Evolutionary conservation across 192 early-diverging fungal genomes (phyloP), one percentile per base, ranked within the genome.

Genomic region (Coemansia sp.): DNA sequence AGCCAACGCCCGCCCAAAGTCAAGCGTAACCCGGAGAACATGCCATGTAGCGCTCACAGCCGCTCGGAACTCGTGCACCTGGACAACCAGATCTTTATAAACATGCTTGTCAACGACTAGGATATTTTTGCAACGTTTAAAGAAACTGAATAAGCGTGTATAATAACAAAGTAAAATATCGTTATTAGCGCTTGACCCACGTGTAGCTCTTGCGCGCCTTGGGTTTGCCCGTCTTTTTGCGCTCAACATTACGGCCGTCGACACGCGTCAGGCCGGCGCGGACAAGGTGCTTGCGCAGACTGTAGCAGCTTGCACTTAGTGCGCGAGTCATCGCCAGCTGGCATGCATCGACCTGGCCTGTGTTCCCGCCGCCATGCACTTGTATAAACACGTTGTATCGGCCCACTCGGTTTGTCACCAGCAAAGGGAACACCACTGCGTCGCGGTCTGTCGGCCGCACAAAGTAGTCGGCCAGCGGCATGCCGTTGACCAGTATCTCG

Each of bases 151-250:
- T 48, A 27, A 6, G 17, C 3, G 37, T n/a, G 11, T 48, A 38
- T 31, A 2, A 31, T 4, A 10, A 63, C 37, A 29, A 51, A 59
- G 43, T 21, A 57, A 21, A 58, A 39, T 37, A 38, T 17, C 49
- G 23, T 45, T 26, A 16, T 72, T 75, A 86, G 51, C 85, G 83
- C 74, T 86, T 86, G 67, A 86, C 85, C 85, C 93, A 95, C 17
- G 91, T 91, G 77, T 91, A 91, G 82, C 88, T 90, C 77, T 92
- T 92, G 68, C 95, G 87, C n/a, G 94, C 93, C 84, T 92, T 92
- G 23, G 90, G 90, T 74, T 94, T 92, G 58, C 93, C 93, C 35
- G 94, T 91, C 91, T 98, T 98, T 80, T 98, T 98, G 63, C 94
- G 87, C 77, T 98, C 95, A 21, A 96, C 94, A 59, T 86, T 86